Base-by-base conservation (phyloP, 1,284 basidiomycete genomes). In the Rhodofomes roseus region DNA sequence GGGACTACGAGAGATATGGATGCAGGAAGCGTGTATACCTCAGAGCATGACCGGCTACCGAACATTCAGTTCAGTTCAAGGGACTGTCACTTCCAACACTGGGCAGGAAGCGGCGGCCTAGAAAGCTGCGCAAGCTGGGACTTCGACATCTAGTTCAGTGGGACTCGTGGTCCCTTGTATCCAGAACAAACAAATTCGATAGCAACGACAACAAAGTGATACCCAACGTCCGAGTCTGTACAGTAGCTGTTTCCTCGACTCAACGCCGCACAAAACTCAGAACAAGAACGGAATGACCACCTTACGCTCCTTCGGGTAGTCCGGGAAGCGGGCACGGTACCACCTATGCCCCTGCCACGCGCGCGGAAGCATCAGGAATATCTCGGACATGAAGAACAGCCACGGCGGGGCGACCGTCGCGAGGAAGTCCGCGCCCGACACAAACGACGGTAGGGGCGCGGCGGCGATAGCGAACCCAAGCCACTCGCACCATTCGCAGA, bases 401-500 rank as follows among this genome's bases (percentile, higher is more conserved):
- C 86, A 93, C 1, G 90, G 87, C 0, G 92, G 89, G 1, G 46
- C 66, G 44, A 65, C 60, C 25, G 64, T 71, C 34, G 44, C 58
- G 41, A 66, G 71, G 73, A 63, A 77, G 25, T 27, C 54, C 2
- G 56, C 55, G 22, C 72, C 55, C 9, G 73, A 74, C 16, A 67
- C 62, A 54, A 70, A 57, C 4, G 65, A 64, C 0, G 76, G 80
- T 4, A 71, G 18, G 0, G 82, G 79, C 0, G 78, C 74, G 29
- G 85, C 82, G 1, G 90, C 89, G 34, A 93, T 69, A 0, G 92
- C 89, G 69, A 87, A 94, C 8, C 87, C 90, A 9, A 85, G 68
- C 92, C 92, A 95, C 74, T 95, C 93, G 56, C 88, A 66, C 92
- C 92, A 97, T 73, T 96, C 95, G 74, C 90, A 94, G 54, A 95